Evolutionary conservation across 352 stramenopile species (phyloP).

Genomic region (Thalassiosira hispida): DNA sequence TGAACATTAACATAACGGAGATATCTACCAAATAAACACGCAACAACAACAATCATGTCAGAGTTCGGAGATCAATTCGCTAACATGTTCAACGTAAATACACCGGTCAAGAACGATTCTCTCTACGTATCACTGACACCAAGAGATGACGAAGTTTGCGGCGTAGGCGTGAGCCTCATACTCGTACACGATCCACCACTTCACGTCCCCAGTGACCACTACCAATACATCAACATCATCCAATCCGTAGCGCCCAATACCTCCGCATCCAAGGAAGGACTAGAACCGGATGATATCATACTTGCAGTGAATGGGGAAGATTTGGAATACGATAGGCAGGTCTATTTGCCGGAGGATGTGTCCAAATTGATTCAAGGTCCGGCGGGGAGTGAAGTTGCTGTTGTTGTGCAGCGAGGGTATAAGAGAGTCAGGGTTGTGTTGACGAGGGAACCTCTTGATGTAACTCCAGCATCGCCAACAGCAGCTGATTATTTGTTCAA

Average conservation of each 20-base stretch:
- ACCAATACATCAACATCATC: conserved; percentile 25
- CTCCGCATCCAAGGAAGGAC: conserved; percentile 22
- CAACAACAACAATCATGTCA: too few relatives aligned
- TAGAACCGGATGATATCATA: conserved; percentile 22
- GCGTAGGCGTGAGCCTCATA: conserved; percentile 14
- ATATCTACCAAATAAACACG: too few relatives aligned
- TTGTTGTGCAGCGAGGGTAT: conserved; percentile 5
- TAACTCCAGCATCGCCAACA: not conserved
- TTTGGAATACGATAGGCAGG: conserved; percentile 11
- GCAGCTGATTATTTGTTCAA: not conserved
- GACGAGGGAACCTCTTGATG: conserved; percentile 11
- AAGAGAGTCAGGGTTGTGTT: conserved; percentile 8
- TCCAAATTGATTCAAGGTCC: conserved; percentile 22
- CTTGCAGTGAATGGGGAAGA: conserved; percentile 11
- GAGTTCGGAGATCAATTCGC: too few relatives aligned
- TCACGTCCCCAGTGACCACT: not conserved
- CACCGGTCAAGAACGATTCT: conserved; percentile 4
- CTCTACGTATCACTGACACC: conserved; percentile 22
- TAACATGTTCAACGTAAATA: not conserved
- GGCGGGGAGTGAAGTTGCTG: conserved; percentile 14
- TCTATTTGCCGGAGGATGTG: conserved; percentile 28
- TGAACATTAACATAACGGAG: too few relatives aligned
- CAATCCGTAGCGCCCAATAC: conserved; percentile 12
- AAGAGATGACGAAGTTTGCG: conserved; percentile 8
- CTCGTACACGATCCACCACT: conserved; percentile 21